phyloP scores from a whole-genome alignment of 306 rosid genomes.

The Vicia faba region DNA sequence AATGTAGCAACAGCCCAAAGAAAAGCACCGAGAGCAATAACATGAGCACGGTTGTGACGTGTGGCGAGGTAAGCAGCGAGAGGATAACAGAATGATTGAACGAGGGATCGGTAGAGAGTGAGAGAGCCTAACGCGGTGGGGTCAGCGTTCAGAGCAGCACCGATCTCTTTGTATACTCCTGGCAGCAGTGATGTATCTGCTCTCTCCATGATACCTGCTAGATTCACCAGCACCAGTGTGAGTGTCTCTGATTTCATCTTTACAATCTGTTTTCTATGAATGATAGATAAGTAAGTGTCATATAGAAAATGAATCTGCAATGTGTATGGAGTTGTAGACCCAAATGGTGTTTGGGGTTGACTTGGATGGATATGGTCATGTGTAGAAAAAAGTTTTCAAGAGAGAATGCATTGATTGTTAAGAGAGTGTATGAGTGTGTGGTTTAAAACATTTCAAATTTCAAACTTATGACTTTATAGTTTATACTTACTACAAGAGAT shows the following conservation, averaged over 20 bases:
- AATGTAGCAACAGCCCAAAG: conserved; percentile 93
- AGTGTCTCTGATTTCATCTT: conserved; percentile 60
- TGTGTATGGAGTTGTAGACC: not conserved
- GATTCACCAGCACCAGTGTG: conserved; percentile 67
- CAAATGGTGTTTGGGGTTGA: conserved; percentile 10
- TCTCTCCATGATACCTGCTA: conserved; percentile 70
- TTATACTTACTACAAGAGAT: not conserved
- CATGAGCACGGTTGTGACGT: conserved; percentile 78
- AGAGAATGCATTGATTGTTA: not conserved
- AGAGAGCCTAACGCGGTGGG: conserved; percentile 82
- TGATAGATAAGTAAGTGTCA: not conserved
- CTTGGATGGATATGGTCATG: not conserved
- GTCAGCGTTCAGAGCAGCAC: conserved; percentile 67
- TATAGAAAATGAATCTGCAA: not conserved
- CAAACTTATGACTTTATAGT: not conserved
- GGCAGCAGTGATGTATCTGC: conserved; percentile 80
- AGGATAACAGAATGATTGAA: conserved; percentile 74
- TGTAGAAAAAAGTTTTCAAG: not conserved
- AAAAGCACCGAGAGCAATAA: conserved; percentile 83
- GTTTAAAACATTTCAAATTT: not conserved
- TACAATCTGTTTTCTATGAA: not conserved
- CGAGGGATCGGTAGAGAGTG: conserved; percentile 77
- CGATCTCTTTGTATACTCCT: conserved; percentile 79
- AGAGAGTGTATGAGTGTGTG: not conserved
- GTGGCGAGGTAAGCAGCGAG: conserved; percentile 72